Conservation (phyloP, 257 asterid genomes). For the Leptodermis oblonga region DNA sequence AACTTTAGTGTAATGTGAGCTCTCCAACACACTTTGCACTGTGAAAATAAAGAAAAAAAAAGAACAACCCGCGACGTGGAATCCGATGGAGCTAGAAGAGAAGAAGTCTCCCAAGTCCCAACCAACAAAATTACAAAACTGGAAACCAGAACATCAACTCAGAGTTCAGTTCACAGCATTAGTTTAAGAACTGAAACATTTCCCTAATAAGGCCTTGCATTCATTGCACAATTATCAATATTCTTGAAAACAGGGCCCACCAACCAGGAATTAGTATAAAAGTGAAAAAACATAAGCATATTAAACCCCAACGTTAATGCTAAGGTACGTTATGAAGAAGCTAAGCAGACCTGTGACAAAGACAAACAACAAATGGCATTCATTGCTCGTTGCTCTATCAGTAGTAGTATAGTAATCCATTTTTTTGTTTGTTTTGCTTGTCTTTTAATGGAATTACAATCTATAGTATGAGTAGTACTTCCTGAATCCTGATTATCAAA, state of each 20-base stretch:
- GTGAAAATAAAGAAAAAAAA: neutral
- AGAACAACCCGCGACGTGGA: constrained; percentile 1
- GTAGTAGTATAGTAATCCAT: neutral
- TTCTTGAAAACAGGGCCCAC: constrained; percentile 14
- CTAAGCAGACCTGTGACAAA: constrained; percentile 1
- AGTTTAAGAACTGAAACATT: constrained; percentile 8
- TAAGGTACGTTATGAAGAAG: neutral
- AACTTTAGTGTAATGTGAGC: constrained; percentile 1
- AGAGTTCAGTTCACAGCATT: neutral
- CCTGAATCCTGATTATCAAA: neutral
- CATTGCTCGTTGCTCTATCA: too few relatives aligned
- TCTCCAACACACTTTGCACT: neutral
- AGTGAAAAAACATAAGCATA: neutral
- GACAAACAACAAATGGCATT: neutral
- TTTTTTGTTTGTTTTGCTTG: constrained; percentile 3
- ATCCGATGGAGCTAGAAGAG: constrained; percentile 6
- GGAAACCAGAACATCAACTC: constrained; percentile 17
- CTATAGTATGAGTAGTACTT: neutral
- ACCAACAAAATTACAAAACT: neutral
- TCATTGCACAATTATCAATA: constrained; percentile 9
- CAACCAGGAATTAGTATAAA: neutral
- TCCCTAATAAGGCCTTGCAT: constrained; percentile 14
- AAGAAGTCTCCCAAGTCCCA: too few relatives aligned
- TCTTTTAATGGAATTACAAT: neutral
- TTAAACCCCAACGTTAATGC: neutral